Base-by-base conservation (phyloP, 1,284 basidiomycete species). In the Microbotryum violaceum region DNA sequence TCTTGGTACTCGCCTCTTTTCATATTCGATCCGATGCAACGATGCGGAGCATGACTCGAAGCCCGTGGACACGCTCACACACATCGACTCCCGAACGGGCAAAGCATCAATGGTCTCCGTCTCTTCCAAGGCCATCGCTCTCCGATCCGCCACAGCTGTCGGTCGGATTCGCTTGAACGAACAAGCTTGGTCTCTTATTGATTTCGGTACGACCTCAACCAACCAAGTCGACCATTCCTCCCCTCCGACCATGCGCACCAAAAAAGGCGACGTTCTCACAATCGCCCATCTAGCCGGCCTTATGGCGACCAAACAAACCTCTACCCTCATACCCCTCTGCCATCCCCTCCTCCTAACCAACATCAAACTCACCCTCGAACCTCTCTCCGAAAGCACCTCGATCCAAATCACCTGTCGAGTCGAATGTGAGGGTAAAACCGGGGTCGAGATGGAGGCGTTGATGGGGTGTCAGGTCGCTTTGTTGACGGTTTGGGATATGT, bases 361-460 rank as follows among this genome's bases (percentile, higher is more conserved):
- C 66, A 77, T 91, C 58, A 77, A 83, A 25, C 87, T 88, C 6
- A 75, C 74, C 1, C 77, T 92, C 56, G 76, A 27, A 7, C 60
- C 65, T 45, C 1, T 56, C 16, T 23, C 16, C 5, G 12, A 3
- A n/a, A 46, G 23, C 27, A 79, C 82, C 71, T 83, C 82, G 65
- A 82, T 91, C 54, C 66, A 80, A 33, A 88, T 88, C 68, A 74
- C 75, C 37, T 85, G 85, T 27, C 85, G 82, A 7, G 85, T 87
- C 27, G 79, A 83, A 48, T 88, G 86, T 69, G 82, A 85, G 70
- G 87, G 88, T 2, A 85, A 84, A 73, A 91, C 89, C 6, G 90
- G 90, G 0, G 90, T 92, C 27, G 90, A 93, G 78, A 93, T 93
- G 89, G 90, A 93, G 77, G 91, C 90, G n/a, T 74, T 93, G 61